These are phyloP conservation scores for Kuraishia borneana DNA, from an alignment of 805 yeast species.

Conservation along the genomic window DNA sequence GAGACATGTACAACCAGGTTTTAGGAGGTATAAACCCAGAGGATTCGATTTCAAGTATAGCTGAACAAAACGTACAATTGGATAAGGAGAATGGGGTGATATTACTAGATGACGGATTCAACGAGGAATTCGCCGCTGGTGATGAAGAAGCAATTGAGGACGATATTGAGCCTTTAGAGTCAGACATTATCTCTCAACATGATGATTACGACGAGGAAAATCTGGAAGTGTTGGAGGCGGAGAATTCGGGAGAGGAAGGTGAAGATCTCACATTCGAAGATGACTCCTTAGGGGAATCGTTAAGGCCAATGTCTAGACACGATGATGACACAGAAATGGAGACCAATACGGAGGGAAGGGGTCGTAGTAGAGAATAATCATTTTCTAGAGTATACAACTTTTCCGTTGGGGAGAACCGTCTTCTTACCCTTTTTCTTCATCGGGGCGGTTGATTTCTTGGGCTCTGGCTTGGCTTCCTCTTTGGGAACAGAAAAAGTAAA, in stretches of 20 bases:
- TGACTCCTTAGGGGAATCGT: background rate
- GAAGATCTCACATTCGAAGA: constrained; percentile 1
- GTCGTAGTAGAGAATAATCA: background rate
- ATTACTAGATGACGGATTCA: constrained; percentile 26
- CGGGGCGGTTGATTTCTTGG: constrained; percentile 11
- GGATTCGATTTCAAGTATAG: constrained; percentile 25
- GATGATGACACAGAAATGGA: constrained; percentile 1
- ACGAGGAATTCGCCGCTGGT: constrained; percentile 28
- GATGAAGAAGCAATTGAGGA: constrained; percentile 11
- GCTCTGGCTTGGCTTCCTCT: constrained; percentile 4
- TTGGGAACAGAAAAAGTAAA: background rate
- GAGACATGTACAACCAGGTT: constrained; percentile 46
- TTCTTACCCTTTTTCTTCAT: constrained; percentile 30
- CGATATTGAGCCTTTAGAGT: background rate
- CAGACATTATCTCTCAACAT: background rate
- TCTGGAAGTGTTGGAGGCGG: constrained; percentile 8
- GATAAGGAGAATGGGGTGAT: constrained; percentile 18
- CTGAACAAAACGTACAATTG: constrained; percentile 16
- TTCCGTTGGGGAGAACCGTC: constrained; percentile 49
- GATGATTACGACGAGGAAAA: constrained; percentile 3
- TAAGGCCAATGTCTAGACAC: background rate
- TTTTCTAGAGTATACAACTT: constrained; percentile 24
- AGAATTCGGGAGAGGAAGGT: constrained; percentile 5
- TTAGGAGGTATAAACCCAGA: constrained; percentile 35
- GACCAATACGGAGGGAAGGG: background rate